A percentile compares a stretch with the other conserved stretches of the same genome.
phyloP scores from a whole-genome alignment of 208 protist genomes.

The Herpetomonas muscarum region DNA sequence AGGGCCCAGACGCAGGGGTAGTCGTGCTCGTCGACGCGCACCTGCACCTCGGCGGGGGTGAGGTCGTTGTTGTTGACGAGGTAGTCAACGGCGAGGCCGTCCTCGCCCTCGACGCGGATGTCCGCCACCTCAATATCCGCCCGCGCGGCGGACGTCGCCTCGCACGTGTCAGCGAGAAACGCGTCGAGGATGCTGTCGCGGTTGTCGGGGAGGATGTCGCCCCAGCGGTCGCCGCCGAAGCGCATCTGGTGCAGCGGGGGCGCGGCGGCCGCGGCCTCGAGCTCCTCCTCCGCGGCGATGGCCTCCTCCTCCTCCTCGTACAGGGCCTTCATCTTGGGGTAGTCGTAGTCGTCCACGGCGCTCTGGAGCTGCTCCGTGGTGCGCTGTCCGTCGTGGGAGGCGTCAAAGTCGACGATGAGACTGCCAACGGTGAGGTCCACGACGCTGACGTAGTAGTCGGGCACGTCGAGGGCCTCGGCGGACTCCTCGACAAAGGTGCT shows the following conservation, averaged over 20 bases:
- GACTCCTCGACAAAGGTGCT: slow-evolving; percentile 68
- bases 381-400: slow-evolving; percentile 40
- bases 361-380: slow-evolving; percentile 29
- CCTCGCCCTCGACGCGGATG: slow-evolving; percentile 27
- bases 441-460: slow-evolving; percentile 49
- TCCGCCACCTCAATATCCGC: slow-evolving; percentile 28
- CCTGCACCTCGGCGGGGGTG: slow-evolving; percentile 29
- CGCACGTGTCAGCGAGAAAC: slow-evolving; percentile 48
- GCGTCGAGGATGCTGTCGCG: slow-evolving; percentile 35
- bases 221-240: slow-evolving; percentile 52
- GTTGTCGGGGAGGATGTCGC: slow-evolving; percentile 25
- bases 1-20: slow-evolving; percentile 56
- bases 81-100: slow-evolving; percentile 53
- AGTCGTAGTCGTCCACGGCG: slow-evolving; percentile 32
- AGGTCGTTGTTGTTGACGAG: slow-evolving; percentile 18
- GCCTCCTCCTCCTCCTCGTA: slow-evolving; percentile 51
- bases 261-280: slow-evolving; percentile 2
- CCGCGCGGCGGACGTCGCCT: slow-evolving; percentile 22
- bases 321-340: slow-evolving; percentile 37
- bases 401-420: slow-evolving; percentile 53
- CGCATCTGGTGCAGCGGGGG: slow-evolving; percentile 40
- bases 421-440: slow-evolving; percentile 34
- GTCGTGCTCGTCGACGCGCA: slow-evolving; percentile 33
- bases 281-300: slow-evolving; percentile 4
- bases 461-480: slow-evolving; percentile 38